phyloP scores from a whole-genome alignment of 2,329 filamentous ascomycete species.

The Aspergillus sp. region DNA sequence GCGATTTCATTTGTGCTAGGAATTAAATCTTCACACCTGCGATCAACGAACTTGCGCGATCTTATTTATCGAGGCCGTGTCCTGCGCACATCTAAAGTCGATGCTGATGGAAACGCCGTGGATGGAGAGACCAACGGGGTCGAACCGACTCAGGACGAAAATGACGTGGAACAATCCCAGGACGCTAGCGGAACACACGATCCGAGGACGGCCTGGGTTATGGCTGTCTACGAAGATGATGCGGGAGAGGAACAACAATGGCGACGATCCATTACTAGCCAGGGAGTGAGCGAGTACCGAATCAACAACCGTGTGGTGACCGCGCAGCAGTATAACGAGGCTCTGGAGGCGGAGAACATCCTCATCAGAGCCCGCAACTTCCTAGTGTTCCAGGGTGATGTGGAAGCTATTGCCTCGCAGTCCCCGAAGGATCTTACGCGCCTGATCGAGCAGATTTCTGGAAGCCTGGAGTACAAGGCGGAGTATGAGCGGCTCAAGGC shows the following conservation, averaged over 20 bases:
- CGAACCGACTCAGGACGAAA: constrained; percentile 56
- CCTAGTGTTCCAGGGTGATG: constrained; percentile 96
- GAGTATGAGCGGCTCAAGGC: constrained; percentile 91
- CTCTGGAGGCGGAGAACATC: constrained; percentile 90
- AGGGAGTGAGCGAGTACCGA: constrained; percentile 89
- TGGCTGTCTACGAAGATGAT: constrained; percentile 98
- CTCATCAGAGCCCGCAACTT: constrained; percentile 98
- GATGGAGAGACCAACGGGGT: constrained; percentile 63
- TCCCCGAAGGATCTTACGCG: constrained; percentile 90
- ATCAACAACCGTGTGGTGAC: constrained; percentile 92
- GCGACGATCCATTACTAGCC: constrained; percentile 90
- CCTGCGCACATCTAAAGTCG: constrained; percentile 86
- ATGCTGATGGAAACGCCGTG: constrained; percentile 73
- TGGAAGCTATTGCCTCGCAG: constrained; percentile 94
- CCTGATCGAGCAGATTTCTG: constrained; percentile 95
- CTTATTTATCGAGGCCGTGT: constrained; percentile 95
- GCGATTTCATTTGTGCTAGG: constrained; percentile 98
- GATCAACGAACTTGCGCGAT: constrained; percentile 89
- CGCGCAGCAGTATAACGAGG: constrained; percentile 89
- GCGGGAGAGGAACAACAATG: constrained; percentile 91
- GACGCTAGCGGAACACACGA: constrained; percentile 62
- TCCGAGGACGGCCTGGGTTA: constrained; percentile 95
- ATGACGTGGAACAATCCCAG: constrained; percentile 62
- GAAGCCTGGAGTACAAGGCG: constrained; percentile 88
- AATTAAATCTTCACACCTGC: constrained; percentile 97